Conservation (phyloP, 345 rosid species). For the Mallotus nudiflorus region DNA sequence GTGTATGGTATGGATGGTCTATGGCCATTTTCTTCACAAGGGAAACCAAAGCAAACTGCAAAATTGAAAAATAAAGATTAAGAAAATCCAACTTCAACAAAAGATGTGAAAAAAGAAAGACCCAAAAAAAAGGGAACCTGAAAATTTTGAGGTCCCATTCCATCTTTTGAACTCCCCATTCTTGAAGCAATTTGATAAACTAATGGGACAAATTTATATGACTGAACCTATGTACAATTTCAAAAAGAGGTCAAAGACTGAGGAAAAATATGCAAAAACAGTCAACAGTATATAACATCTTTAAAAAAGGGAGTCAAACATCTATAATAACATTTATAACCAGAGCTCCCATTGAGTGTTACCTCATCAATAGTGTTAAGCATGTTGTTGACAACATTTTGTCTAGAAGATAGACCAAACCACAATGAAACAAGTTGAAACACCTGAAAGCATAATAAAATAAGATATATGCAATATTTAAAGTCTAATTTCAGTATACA, state of each 20-base stretch:
- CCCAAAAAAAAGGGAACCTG: slow-evolving; percentile 51
- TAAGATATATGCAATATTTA: not conserved
- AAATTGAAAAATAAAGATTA: slow-evolving; percentile 29
- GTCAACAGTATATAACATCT: not conserved
- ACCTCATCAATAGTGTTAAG: slow-evolving; percentile 72
- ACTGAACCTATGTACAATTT: slow-evolving; percentile 64
- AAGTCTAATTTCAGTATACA: not conserved
- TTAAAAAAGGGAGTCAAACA: not conserved
- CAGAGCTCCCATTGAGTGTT: slow-evolving; percentile 15
- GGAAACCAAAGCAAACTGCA: slow-evolving; percentile 88
- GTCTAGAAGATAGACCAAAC: slow-evolving; percentile 77
- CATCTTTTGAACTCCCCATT: slow-evolving; percentile 83
- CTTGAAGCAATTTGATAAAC: slow-evolving; percentile 98
- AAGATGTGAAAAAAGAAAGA: not conserved
- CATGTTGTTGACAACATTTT: slow-evolving; percentile 72
- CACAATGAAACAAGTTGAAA: slow-evolving; percentile 85
- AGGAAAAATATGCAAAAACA: not conserved
- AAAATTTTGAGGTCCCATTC: slow-evolving; percentile 60
- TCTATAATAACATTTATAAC: slow-evolving; percentile 4
- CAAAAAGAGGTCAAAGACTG: not conserved
- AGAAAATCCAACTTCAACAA: slow-evolving; percentile 15
- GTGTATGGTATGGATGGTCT: slow-evolving; percentile 95
- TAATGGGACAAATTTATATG: slow-evolving; percentile 87
- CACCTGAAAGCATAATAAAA: slow-evolving; percentile 49
- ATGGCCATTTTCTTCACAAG: slow-evolving; percentile 95